Conservation (phyloP, 257 asterid species). For the Jaltomata sinuosa region DNA sequence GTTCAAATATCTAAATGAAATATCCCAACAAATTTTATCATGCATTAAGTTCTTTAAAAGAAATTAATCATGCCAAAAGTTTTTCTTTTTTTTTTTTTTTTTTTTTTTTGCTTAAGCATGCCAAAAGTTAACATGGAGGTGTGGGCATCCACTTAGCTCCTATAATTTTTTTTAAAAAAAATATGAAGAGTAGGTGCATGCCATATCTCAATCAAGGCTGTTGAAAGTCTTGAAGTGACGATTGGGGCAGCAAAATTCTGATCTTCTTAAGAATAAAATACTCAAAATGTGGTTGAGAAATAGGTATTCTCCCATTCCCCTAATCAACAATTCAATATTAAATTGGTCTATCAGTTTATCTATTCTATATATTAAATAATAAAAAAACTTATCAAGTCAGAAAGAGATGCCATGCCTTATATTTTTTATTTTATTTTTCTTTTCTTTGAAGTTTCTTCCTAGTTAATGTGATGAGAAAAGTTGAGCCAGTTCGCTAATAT, state of each 20-base stretch:
- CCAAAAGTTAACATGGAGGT: not conserved
- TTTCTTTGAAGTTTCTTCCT: not conserved
- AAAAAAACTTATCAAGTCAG: not conserved
- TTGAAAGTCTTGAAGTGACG: not conserved
- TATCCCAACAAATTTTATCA: not conserved
- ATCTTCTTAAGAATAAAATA: not conserved
- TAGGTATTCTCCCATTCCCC: conserved; percentile 20
- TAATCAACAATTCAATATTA: not conserved
- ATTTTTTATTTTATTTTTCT: not conserved
- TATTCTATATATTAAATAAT: not conserved
- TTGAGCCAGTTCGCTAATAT: not conserved
- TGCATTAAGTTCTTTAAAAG: not conserved
- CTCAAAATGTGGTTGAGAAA: not conserved
- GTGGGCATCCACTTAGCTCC: not conserved
- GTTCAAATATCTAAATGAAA: not conserved
- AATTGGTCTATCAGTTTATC: not conserved
- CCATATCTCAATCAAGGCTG: not conserved
- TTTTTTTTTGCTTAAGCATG: too few species aligned
- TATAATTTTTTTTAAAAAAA: not conserved
- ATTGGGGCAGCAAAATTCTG: not conserved
- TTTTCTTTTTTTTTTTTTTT: too few species aligned
- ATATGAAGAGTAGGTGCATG: not conserved
- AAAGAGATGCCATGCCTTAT: not conserved
- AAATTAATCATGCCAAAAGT: too few species aligned
- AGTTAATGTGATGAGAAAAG: not conserved